Conservation (phyloP, 2,329 filamentous ascomycete species). For the Fusarium algeriense region DNA sequence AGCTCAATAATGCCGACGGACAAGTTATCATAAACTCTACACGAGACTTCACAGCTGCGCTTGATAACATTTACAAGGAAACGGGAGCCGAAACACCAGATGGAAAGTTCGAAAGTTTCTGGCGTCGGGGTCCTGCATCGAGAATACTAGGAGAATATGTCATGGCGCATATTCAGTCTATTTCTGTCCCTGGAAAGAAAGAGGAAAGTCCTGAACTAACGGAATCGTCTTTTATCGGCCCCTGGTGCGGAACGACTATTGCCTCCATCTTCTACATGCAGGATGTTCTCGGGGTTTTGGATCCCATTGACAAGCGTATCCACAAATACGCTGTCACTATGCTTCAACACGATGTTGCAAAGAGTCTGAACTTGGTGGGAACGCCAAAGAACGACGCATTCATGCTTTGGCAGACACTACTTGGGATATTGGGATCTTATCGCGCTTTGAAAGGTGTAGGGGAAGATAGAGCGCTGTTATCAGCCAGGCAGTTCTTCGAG, state of each 20-base stretch:
- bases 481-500: background rate
- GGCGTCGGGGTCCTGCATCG: background rate
- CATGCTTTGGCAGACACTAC: background rate
- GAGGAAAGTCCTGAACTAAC: fast-evolving
- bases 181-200: background rate
- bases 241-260: background rate
- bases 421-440: background rate
- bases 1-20: background rate
- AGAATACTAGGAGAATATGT: conserved; percentile 7
- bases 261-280: background rate
- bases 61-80: background rate
- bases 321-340: background rate
- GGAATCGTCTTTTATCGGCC: background rate
- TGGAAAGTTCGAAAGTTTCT: conserved; percentile 3
- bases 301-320: background rate
- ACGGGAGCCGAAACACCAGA: background rate
- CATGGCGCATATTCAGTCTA: background rate
- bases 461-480: background rate
- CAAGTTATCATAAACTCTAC: background rate
- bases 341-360: conserved; percentile 1
- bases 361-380: fast-evolving
- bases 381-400: background rate
- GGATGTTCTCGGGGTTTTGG: background rate
- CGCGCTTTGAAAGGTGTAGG: background rate
- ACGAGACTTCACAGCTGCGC: background rate